Percentiles rank a stretch among this genome's conserved stretches.
phyloP scores from a whole-genome alignment of 257 asterid species.

The Lycium ferocissimum region DNA sequence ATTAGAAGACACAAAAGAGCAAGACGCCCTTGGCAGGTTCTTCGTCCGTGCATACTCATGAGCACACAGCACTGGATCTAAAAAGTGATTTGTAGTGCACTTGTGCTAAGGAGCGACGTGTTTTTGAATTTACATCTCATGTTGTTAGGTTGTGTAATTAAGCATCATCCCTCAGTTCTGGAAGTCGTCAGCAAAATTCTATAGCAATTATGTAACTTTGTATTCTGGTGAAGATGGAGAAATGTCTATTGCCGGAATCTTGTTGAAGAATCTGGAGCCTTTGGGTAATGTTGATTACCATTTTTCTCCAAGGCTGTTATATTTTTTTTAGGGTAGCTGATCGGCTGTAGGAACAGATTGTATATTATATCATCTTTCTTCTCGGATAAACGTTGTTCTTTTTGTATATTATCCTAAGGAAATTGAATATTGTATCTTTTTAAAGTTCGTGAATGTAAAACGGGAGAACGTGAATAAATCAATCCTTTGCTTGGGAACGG shows the following conservation, averaged over 20 bases:
- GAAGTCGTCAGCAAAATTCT: background rate
- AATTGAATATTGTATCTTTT: background rate
- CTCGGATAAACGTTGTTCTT: background rate
- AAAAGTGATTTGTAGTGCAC: background rate
- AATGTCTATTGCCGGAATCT: background rate
- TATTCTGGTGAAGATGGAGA: background rate
- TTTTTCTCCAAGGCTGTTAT: background rate
- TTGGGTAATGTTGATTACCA: background rate
- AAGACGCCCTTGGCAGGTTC: background rate
- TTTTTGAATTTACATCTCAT: background rate
- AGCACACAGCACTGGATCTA: background rate
- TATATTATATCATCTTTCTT: background rate
- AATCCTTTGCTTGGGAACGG: background rate
- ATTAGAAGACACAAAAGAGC: background rate
- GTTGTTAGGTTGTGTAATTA: background rate
- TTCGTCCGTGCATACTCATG: background rate
- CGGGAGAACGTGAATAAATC: background rate
- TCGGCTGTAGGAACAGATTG: background rate
- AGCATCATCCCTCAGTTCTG: background rate
- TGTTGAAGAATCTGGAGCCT: background rate
- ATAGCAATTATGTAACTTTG: background rate
- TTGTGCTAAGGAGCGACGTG: background rate
- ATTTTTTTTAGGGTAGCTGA: background rate
- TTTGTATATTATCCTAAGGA: conserved; percentile 9
- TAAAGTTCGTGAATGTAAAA: background rate